Percentiles rank a stretch among this genome's conserved stretches.
Evolutionary conservation across 148 eudicot genomes (phyloP).

Genomic region (Mesembryanthemum crystallinum): DNA sequence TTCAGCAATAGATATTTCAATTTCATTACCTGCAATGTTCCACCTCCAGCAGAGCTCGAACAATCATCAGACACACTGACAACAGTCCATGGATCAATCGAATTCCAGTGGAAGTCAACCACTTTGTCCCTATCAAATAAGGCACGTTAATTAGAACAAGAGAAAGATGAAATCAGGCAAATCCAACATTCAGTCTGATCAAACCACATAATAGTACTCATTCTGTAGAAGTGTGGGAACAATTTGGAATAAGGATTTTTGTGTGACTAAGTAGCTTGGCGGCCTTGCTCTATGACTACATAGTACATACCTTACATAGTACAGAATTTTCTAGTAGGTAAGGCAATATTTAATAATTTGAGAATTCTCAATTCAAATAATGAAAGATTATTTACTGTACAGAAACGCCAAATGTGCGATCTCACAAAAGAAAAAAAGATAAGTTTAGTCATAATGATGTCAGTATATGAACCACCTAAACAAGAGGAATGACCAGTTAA

Average conservation of each 20-base stretch:
- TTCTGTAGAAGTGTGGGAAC: too few relatives aligned
- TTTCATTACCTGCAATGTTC: slow-evolving; percentile 78
- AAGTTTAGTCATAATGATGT: too few relatives aligned
- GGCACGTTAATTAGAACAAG: not conserved
- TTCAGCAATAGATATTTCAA: not conserved
- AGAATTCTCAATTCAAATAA: too few relatives aligned
- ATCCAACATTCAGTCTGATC: not conserved
- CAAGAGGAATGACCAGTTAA: not conserved
- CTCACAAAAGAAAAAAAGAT: too few relatives aligned
- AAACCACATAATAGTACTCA: not conserved
- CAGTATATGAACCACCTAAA: not conserved
- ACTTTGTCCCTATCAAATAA: slow-evolving; percentile 70
- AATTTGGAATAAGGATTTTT: too few relatives aligned
- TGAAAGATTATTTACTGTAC: too few relatives aligned
- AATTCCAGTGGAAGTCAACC: slow-evolving; percentile 94
- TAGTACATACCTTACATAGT: too few relatives aligned
- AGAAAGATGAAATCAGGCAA: not conserved
- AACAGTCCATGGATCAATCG: slow-evolving; percentile 91
- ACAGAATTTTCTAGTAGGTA: too few relatives aligned
- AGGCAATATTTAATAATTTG: too few relatives aligned
- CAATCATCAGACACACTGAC: slow-evolving; percentile 96
- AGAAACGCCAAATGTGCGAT: too few relatives aligned
- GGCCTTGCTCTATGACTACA: too few relatives aligned
- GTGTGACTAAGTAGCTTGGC: too few relatives aligned
- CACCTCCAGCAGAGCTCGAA: slow-evolving; percentile 86